A percentile compares a stretch with the other conserved stretches of the same genome.
Evolutionary conservation across 2,329 filamentous ascomycete genomes (phyloP).

Genomic region (Aspergillus pseudonomiae): DNA sequence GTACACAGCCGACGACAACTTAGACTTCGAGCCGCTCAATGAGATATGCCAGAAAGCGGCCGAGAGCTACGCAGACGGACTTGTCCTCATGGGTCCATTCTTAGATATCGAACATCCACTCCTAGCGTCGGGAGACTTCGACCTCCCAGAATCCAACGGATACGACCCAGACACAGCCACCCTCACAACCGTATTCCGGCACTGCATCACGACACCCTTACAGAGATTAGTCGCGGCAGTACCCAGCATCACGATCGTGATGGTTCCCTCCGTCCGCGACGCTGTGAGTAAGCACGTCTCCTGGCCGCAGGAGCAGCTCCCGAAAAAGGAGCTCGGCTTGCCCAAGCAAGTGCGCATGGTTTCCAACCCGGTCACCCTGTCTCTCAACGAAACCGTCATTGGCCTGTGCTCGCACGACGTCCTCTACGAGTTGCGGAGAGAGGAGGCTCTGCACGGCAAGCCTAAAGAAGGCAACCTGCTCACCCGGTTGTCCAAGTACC

Average conservation of each 20-base stretch:
- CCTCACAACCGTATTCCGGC: conserved; percentile 79
- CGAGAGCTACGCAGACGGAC: conserved; percentile 72
- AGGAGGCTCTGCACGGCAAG: conserved; percentile 67
- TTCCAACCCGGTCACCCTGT: conserved; percentile 87
- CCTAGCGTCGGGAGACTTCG: conserved; percentile 77
- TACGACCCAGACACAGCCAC: conserved; percentile 77
- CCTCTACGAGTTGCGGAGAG: conserved; percentile 76
- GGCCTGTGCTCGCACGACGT: conserved; percentile 83
- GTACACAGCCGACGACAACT: conserved; percentile 88
- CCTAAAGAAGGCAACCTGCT: conserved; percentile 64
- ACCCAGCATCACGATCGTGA: conserved; percentile 77
- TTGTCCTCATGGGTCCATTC: conserved; percentile 85
- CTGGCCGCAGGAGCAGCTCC: conserved; percentile 79
- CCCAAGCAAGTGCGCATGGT: conserved; percentile 76
- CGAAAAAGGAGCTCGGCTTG: conserved; percentile 72
- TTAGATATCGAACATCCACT: conserved; percentile 89
- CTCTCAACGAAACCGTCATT: conserved; percentile 82
- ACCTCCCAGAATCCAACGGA: conserved; percentile 68
- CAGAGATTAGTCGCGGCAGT: conserved; percentile 70
- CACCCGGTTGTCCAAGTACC: conserved; percentile 71
- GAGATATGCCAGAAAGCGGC: conserved; percentile 78
- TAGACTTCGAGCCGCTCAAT: conserved; percentile 85
- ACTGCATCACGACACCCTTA: conserved; percentile 74
- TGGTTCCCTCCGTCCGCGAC: conserved; percentile 82
- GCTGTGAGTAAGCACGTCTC: conserved; percentile 80